These are phyloP conservation scores for Trichoderma lentiforme DNA, from an alignment of 2,329 filamentous ascomycete genomes.

Conservation along the genomic window DNA sequence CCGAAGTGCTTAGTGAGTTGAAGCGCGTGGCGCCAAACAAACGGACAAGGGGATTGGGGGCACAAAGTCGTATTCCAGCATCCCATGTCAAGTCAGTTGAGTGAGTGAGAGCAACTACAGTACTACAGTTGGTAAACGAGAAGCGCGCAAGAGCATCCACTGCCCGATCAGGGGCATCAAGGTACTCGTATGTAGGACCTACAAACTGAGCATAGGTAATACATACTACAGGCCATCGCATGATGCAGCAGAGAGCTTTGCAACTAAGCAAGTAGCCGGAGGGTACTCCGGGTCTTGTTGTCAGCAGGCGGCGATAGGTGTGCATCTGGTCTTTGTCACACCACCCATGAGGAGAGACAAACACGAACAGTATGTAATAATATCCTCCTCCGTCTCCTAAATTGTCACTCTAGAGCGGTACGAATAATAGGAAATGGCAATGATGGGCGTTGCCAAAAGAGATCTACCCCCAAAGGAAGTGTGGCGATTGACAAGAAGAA, in stretches of 20 bases:
- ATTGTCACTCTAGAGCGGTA: neutral
- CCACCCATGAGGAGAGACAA: neutral
- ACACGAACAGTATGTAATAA: neutral
- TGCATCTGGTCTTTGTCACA: constrained; percentile 11
- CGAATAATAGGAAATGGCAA: neutral
- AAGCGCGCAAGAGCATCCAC: neutral
- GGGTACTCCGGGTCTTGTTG: neutral
- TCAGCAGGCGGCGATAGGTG: neutral
- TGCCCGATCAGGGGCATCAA: neutral
- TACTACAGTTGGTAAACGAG: neutral
- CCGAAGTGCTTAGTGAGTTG: neutral
- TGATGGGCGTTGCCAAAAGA: neutral
- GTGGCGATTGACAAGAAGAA: neutral
- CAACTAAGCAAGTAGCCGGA: neutral
- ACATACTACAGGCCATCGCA: neutral
- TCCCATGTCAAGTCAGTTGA: neutral
- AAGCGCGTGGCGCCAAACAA: neutral
- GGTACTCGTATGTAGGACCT: neutral
- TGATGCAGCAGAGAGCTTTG: neutral
- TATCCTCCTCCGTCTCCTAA: neutral
- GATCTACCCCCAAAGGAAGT: neutral
- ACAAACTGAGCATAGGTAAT: neutral
- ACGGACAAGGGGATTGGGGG: neutral
- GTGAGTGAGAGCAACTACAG: neutral
- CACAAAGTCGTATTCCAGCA: neutral